Evolutionary conservation across 169 alveolate genomes (phyloP).

Genomic region (Plasmodium vivax): DNA sequence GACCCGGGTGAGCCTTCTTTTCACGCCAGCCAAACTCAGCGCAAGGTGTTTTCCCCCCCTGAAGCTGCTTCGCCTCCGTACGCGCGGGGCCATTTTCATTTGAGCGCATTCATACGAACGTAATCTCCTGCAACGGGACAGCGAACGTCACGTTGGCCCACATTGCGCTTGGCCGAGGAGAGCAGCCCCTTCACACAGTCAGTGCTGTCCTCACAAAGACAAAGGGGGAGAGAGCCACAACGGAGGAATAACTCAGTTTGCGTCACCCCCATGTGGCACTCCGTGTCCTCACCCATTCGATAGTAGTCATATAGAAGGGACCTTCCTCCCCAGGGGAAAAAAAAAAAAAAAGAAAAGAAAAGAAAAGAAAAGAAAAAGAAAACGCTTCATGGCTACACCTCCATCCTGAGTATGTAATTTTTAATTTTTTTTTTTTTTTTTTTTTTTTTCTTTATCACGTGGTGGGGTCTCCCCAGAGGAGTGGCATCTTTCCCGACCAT

Average conservation of each 20-base stretch:
- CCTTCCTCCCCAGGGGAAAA: neutral
- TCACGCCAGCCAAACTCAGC: neutral
- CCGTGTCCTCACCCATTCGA: neutral
- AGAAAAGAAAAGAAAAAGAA: no score
- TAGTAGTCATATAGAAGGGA: neutral
- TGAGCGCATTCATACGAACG: neutral
- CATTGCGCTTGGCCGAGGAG: neutral
- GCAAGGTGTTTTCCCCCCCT: neutral
- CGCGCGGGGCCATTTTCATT: neutral
- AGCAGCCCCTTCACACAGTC: neutral
- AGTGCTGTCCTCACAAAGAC: neutral
- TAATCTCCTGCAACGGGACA: neutral
- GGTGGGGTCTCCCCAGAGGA: neutral
- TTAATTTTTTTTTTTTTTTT: neutral
- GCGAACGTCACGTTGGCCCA: neutral
- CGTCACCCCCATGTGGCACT: neutral
- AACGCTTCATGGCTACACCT: neutral
- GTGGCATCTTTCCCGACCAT: neutral
- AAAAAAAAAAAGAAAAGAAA: neutral
- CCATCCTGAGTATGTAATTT: neutral
- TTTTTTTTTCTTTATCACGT: neutral
- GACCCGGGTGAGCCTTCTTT: neutral
- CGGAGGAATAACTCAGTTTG: neutral
- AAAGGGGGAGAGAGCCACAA: neutral
- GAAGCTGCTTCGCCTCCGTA: neutral